Conservation (phyloP, 208 protist genomes). For the Acanthamoeba healyi region DNA sequence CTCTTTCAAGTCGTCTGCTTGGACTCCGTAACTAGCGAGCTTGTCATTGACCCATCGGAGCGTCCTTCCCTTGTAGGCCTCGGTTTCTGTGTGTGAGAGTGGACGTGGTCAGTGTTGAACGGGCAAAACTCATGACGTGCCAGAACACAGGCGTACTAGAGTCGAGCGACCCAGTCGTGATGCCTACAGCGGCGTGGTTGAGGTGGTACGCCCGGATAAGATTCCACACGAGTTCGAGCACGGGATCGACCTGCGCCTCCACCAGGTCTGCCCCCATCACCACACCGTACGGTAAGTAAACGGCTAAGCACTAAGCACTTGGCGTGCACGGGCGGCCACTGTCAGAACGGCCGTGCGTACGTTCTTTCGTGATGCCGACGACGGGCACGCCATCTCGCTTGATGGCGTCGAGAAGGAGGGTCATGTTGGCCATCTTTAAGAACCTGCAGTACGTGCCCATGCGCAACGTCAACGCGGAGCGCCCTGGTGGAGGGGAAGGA, state of each 20-base stretch:
- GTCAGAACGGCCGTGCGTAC: not conserved
- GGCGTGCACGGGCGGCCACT: not conserved
- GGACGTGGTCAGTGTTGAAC: not conserved
- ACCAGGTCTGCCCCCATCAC: not conserved
- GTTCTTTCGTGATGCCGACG: constrained; percentile 4
- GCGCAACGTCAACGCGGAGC: not conserved
- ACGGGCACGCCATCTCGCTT: constrained; percentile 22
- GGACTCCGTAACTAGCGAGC: not conserved
- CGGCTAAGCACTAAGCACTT: no score
- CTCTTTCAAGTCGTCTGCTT: not conserved
- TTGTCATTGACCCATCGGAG: not conserved
- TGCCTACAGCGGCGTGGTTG: not conserved
- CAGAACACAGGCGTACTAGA: not conserved
- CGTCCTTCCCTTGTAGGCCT: not conserved
- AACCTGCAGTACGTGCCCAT: no score
- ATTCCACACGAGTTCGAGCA: constrained; percentile 34
- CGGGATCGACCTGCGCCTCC: not conserved
- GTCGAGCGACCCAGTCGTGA: not conserved
- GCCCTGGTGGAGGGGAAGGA: not conserved
- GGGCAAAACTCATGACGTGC: not conserved
- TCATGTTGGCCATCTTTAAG: constrained; percentile 43
- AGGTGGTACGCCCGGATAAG: constrained; percentile 28
- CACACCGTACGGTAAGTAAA: no score
- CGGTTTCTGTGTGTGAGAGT: not conserved
- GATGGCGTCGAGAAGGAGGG: constrained; percentile 37